phyloP scores from a whole-genome alignment of 1,139 yeast genomes.

The Debaryomycetaceae sp. region DNA sequence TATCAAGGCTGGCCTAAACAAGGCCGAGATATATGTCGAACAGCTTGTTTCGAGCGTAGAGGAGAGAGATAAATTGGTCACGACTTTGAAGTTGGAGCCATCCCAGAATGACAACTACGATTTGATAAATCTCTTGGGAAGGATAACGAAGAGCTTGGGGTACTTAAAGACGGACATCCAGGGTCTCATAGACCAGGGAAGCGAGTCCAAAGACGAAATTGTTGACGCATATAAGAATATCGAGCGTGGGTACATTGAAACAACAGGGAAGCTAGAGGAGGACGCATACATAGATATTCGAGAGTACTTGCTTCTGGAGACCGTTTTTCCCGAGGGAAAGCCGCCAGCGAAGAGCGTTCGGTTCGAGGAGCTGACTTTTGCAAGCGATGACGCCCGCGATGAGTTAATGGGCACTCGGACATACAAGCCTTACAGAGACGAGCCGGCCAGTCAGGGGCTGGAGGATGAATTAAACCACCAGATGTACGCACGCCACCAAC shows the following conservation, averaged over 20 bases:
- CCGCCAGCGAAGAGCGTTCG: constrained; percentile 44
- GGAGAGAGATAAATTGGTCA: constrained; percentile 47
- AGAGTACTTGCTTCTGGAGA: constrained; percentile 29
- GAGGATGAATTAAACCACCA: constrained; percentile 42
- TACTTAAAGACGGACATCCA: constrained; percentile 34
- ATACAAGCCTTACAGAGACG: constrained; percentile 45
- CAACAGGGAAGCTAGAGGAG: constrained; percentile 18
- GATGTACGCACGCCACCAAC: constrained; percentile 67
- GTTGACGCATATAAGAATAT: constrained; percentile 14
- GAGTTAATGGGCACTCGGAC: constrained; percentile 20
- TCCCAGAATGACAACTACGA: constrained; percentile 54
- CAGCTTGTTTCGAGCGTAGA: constrained; percentile 44
- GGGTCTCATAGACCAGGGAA: constrained; percentile 5
- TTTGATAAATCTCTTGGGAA: constrained; percentile 38
- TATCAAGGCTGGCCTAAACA: constrained; percentile 12
- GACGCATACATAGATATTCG: constrained; percentile 32
- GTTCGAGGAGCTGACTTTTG: constrained; percentile 43
- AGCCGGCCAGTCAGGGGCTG: constrained; percentile 18
- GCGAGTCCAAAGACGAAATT: constrained; percentile 6
- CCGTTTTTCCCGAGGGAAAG: constrained; percentile 5
- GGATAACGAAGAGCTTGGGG: constrained; percentile 26
- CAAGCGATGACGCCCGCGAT: constrained; percentile 16
- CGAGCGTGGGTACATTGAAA: constrained; percentile 17
- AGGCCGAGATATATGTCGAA: constrained; percentile 17
- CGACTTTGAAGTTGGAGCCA: constrained; percentile 44